Conservation (phyloP, 2,329 filamentous ascomycete species). For the Pseudocercospora vitis region DNA sequence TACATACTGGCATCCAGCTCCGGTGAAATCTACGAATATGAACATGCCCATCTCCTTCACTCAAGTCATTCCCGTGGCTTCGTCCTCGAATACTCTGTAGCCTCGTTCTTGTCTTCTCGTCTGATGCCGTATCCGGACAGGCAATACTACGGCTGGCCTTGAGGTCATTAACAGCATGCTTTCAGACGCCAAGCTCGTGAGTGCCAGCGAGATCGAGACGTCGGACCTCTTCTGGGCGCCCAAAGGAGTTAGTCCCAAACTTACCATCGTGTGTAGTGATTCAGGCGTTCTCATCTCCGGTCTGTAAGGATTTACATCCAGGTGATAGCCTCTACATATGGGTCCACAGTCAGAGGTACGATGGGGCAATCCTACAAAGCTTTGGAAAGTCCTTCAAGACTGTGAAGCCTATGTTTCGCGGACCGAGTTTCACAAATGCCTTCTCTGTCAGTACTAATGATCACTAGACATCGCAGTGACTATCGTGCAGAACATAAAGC, state of each 20-base stretch:
- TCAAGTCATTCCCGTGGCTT: too few species aligned
- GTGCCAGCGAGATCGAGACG: slow-evolving; percentile 45
- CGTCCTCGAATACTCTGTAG: too few species aligned
- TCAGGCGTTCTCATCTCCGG: too few species aligned
- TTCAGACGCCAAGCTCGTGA: slow-evolving; percentile 41
- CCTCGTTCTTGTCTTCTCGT: too few species aligned
- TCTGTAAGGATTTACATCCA: too few species aligned
- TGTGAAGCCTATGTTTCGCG: background rate
- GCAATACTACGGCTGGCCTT: background rate
- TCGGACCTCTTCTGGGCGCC: slow-evolving; percentile 51
- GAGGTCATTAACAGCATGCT: slow-evolving; percentile 32
- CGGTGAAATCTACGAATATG: too few species aligned
- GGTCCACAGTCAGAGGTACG: too few species aligned
- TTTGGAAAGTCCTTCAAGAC: background rate
- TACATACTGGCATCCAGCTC: too few species aligned
- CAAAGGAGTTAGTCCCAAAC: slow-evolving; percentile 47
- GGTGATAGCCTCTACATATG: background rate
- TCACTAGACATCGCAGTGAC: background rate
- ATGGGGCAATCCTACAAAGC: too few species aligned
- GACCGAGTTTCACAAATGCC: too few species aligned
- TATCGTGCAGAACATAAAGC: background rate
- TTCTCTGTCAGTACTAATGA: background rate
- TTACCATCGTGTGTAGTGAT: slow-evolving; percentile 41
- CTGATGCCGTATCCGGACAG: background rate
- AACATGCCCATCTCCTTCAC: too few species aligned